phyloP scores from a whole-genome alignment of 495 filamentous ascomycete genomes.

The Cudoniella acicularis region DNA sequence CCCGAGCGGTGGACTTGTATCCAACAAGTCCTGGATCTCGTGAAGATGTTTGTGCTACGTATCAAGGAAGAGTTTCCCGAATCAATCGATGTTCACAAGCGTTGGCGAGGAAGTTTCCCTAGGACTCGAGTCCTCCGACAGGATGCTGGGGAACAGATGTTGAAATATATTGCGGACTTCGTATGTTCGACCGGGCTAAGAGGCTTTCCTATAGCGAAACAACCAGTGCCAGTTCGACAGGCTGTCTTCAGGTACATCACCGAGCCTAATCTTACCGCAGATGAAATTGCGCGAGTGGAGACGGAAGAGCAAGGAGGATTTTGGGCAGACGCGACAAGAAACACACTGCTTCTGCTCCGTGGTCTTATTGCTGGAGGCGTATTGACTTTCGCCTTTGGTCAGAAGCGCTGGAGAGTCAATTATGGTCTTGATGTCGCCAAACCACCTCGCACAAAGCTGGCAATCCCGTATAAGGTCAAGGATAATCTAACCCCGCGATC shows the following conservation, averaged over 20 bases:
- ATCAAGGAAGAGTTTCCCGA: neutral
- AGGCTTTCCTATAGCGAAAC: neutral
- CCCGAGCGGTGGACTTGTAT: neutral
- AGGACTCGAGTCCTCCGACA: neutral
- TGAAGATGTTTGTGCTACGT: neutral
- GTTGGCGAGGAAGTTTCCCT: neutral
- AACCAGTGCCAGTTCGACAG: too few species aligned
- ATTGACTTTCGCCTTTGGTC: slow-evolving; percentile 47
- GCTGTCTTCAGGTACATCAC: too few species aligned
- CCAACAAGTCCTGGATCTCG: neutral
- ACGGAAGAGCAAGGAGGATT: too few species aligned
- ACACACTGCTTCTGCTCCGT: slow-evolving; percentile 50
- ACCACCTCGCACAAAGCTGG: slow-evolving; percentile 46
- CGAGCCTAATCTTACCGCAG: too few species aligned
- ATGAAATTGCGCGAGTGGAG: too few species aligned
- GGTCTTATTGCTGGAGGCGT: slow-evolving; percentile 58
- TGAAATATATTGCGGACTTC: neutral
- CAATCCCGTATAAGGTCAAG: slow-evolving; percentile 72
- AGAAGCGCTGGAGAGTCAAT: slow-evolving; percentile 65
- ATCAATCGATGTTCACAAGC: too few species aligned
- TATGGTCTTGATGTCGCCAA: slow-evolving; percentile 55
- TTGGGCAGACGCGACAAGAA: slow-evolving; percentile 27
- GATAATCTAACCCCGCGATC: slow-evolving; percentile 58
- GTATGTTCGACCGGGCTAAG: neutral
- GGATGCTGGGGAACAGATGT: neutral